Conservation (phyloP, 1,139 yeast species). For the Spathaspora jeffriesii region DNA sequence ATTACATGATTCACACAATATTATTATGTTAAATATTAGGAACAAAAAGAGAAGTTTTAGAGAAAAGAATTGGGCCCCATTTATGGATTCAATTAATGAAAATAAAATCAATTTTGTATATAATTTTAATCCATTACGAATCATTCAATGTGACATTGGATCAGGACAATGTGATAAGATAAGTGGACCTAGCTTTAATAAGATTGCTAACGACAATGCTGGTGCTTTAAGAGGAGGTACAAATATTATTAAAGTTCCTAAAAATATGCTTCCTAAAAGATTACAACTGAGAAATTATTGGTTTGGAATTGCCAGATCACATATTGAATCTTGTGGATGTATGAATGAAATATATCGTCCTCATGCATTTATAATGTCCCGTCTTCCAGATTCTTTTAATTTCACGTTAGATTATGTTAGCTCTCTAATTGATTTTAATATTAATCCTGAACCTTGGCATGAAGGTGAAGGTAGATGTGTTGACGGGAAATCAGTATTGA, state of each 20-base stretch:
- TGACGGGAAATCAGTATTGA: slow-evolving; percentile 8
- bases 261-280: slow-evolving; percentile 6
- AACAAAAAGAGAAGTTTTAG: slow-evolving; percentile 15
- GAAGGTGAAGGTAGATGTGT: neutral
- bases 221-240: slow-evolving; percentile 22
- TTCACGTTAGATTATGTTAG: slow-evolving; percentile 16
- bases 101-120: slow-evolving; percentile 16
- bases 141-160: slow-evolving; percentile 15
- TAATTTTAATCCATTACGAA: slow-evolving; percentile 19
- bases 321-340: slow-evolving; percentile 14
- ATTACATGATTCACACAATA: slow-evolving; percentile 21
- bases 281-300: slow-evolving; percentile 12
- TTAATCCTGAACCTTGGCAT: slow-evolving; percentile 12
- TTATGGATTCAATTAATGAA: slow-evolving; percentile 20
- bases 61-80: slow-evolving; percentile 49
- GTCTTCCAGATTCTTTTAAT: slow-evolving; percentile 7
- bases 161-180: slow-evolving; percentile 16
- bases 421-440: slow-evolving; percentile 16
- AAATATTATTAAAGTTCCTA: slow-evolving; percentile 12
- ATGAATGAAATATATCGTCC: slow-evolving; percentile 14
- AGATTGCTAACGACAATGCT: slow-evolving; percentile 14
- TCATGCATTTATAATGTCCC: slow-evolving; percentile 16
- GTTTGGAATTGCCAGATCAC: slow-evolving; percentile 19
- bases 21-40: slow-evolving; percentile 24
- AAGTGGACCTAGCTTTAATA: slow-evolving; percentile 17